Percentiles rank a stretch among this genome's conserved stretches.
Evolutionary conservation across 2,329 filamentous ascomycete genomes (phyloP).

Genomic region (Xylaria polymorpha): DNA sequence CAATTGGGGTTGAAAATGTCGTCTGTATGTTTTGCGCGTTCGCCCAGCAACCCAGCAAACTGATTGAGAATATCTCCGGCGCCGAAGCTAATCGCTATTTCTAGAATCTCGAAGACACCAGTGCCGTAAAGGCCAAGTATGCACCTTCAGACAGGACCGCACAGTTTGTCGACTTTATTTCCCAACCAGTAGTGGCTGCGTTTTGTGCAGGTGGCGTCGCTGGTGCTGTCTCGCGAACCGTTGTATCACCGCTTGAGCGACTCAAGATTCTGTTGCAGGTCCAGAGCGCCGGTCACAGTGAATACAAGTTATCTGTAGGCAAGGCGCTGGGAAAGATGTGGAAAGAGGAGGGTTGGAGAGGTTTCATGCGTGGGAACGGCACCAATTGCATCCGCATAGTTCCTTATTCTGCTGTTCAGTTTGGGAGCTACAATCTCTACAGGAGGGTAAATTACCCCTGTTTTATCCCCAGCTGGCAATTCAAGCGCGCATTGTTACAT

Average conservation of each 20-base stretch:
- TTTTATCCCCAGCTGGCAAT: not conserved
- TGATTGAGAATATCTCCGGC: not conserved
- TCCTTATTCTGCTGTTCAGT: conserved; percentile 97
- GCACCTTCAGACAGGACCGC: conserved; percentile 45
- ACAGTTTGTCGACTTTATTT: conserved; percentile 65
- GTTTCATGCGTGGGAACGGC: conserved; percentile 97
- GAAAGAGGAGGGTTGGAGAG: conserved; percentile 94
- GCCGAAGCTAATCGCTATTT: conserved; percentile 34
- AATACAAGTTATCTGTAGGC: conserved; percentile 92
- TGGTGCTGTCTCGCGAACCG: conserved; percentile 95
- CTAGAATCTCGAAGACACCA: conserved; percentile 45
- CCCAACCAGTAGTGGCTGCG: conserved; percentile 87
- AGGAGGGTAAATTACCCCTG: conserved; percentile 74
- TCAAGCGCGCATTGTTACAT: not conserved
- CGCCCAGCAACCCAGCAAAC: conserved; percentile 9
- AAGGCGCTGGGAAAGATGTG: conserved; percentile 96
- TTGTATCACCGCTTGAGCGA: conserved; percentile 94
- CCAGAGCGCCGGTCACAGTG: conserved; percentile 87
- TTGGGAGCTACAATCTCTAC: conserved; percentile 98
- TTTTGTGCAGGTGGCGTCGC: conserved; percentile 95
- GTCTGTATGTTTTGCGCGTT: conserved; percentile 49
- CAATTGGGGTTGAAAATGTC: conserved; percentile 51
- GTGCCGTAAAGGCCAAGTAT: conserved; percentile 48
- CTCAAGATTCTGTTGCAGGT: conserved; percentile 98
- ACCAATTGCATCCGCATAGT: conserved; percentile 99